Conservation (phyloP, 441 rosid species). For the Euphorbia schlechtendalii region DNA sequence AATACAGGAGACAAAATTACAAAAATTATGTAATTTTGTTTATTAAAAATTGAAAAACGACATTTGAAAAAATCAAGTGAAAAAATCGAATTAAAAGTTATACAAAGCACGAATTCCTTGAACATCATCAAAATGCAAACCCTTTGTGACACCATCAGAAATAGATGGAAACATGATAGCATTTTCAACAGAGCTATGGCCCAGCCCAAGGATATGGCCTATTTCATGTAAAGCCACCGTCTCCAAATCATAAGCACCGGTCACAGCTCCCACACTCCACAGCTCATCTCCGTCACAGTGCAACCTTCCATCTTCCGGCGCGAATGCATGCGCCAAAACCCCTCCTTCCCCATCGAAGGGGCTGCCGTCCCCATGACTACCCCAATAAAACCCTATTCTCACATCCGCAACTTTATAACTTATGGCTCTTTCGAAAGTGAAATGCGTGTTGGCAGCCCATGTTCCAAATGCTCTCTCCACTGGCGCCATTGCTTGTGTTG, state of each 20-base stretch:
- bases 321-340: constrained; percentile 17
- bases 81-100: background rate
- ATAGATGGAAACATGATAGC: constrained; percentile 10
- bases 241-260: constrained; percentile 7
- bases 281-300: constrained; percentile 17
- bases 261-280: background rate
- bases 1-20: no score
- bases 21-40: no score
- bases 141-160: background rate
- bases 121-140: constrained; percentile 11
- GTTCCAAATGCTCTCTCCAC: constrained; percentile 23
- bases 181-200: constrained; percentile 1
- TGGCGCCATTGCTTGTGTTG: background rate
- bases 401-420: constrained; percentile 1
- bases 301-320: constrained; percentile 11
- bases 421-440: constrained; percentile 12
- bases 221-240: constrained; percentile 17
- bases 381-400: background rate
- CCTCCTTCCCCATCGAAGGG: constrained; percentile 16
- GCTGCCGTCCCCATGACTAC: constrained; percentile 9
- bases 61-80: no score
- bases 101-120: constrained; percentile 14
- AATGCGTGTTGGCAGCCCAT: constrained; percentile 22
- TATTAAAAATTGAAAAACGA: no score
- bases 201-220: constrained; percentile 20